Percentiles rank a stretch among this genome's conserved stretches.
phyloP scores from a whole-genome alignment of 768 basidiomycete genomes.

The Sporobolomyces pararoseus region DNA sequence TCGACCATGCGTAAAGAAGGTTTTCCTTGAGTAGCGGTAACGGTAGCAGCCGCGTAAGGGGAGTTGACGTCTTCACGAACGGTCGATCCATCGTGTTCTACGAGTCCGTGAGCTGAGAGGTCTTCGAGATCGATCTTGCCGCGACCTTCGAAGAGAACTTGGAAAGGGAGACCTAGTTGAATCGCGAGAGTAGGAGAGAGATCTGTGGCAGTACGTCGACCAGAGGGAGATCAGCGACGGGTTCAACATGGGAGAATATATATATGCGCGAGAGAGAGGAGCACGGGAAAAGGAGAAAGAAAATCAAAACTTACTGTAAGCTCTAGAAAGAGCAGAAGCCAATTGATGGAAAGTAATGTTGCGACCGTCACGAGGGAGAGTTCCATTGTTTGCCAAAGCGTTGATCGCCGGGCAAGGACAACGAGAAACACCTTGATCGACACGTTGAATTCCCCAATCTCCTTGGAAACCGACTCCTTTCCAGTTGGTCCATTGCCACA shows the following conservation, averaged over 20 bases:
- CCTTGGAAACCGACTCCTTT: constrained; percentile 12
- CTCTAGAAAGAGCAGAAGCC: constrained; percentile 28
- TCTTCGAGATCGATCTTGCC: constrained; percentile 27
- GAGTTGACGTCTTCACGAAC: constrained; percentile 12
- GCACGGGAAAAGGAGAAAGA: too few relatives aligned
- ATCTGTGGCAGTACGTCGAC: neutral
- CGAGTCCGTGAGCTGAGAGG: constrained; percentile 17
- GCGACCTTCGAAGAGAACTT: constrained; percentile 15
- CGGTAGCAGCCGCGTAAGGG: constrained; percentile 8
- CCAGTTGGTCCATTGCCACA: constrained; percentile 22
- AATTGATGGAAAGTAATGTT: constrained; percentile 37
- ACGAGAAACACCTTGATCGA: neutral
- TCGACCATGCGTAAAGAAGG: constrained; percentile 24
- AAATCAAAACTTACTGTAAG: constrained; percentile 27
- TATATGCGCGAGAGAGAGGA: too few relatives aligned
- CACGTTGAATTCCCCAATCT: neutral
- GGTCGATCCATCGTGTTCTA: constrained; percentile 29
- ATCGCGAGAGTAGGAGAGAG: constrained; percentile 25
- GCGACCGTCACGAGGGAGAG: constrained; percentile 29
- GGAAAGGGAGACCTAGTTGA: constrained; percentile 23
- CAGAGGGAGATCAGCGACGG: too few relatives aligned
- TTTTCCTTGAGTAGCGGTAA: constrained; percentile 3
- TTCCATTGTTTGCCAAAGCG: constrained; percentile 38
- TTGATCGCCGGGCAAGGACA: constrained; percentile 38
- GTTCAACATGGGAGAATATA: too few relatives aligned